A percentile compares a stretch with the other conserved stretches of the same genome.
Conservation (phyloP, 257 asterid genomes). For the Solanum tarapatanum region DNA sequence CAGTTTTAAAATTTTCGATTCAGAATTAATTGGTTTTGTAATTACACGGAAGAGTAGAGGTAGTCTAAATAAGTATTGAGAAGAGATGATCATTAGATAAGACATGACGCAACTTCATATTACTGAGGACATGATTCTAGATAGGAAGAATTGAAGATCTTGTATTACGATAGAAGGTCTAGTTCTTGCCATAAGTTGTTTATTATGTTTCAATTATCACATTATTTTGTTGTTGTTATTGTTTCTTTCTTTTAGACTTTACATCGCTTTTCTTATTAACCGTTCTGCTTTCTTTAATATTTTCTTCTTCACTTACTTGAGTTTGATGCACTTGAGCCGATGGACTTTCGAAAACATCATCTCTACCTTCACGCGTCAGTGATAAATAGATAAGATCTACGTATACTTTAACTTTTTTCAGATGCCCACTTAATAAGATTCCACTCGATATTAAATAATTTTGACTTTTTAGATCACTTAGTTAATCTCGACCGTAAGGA, state of each 20-base stretch:
- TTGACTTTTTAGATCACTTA: background rate
- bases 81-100: background rate
- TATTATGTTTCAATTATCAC: background rate
- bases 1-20: background rate
- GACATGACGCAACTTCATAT: background rate
- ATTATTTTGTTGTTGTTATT: too few relatives aligned
- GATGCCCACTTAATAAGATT: background rate
- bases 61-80: too few relatives aligned
- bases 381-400: background rate
- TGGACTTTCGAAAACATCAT: background rate
- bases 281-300: too few relatives aligned
- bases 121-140: too few relatives aligned
- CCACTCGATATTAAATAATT: too few relatives aligned
- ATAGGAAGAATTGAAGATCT: background rate
- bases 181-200: background rate
- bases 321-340: background rate
- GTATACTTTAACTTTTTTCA: too few relatives aligned
- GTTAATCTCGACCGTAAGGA: background rate
- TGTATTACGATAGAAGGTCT: background rate
- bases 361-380: fast-evolving
- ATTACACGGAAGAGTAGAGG: too few relatives aligned
- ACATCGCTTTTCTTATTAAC: background rate
- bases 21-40: background rate
- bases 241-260: background rate
- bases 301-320: background rate